A percentile compares a stretch with the other conserved stretches of the same genome.
These are phyloP conservation scores for Echites panduratus DNA, from an alignment of 257 asterid genomes.

Conservation along the genomic window DNA sequence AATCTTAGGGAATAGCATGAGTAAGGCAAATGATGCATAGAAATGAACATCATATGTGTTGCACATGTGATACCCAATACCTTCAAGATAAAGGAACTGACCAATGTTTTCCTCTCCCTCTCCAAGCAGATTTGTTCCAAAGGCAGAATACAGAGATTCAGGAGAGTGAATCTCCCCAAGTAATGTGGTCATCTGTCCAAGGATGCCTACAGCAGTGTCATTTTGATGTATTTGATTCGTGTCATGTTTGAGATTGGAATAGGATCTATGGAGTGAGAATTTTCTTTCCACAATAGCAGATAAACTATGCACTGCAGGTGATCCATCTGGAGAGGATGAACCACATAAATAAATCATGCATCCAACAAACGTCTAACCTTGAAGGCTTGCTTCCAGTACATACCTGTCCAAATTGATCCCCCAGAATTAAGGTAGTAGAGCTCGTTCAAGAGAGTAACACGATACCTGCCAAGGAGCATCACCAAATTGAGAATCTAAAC, in stretches of 20 bases:
- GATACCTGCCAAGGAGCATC: conserved; percentile 59
- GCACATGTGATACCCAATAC: conserved; percentile 90
- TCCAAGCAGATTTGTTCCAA: conserved; percentile 63
- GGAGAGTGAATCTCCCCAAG: conserved; percentile 63
- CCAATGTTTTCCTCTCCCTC: conserved; percentile 86
- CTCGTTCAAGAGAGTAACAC: conserved; percentile 86
- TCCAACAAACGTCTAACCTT: conserved; percentile 11
- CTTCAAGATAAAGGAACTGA: conserved; percentile 90
- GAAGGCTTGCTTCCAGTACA: conserved; percentile 10
- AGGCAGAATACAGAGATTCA: conserved; percentile 52
- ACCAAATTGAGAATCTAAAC: conserved; percentile 14
- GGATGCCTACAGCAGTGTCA: conserved; percentile 67
- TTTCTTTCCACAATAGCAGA: conserved; percentile 46
- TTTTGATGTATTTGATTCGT: conserved; percentile 28
- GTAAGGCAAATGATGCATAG: conserved; percentile 72
- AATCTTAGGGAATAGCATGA: conserved; percentile 71
- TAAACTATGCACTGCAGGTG: conserved; percentile 62
- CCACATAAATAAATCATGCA: not conserved
- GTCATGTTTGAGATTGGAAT: conserved; percentile 18
- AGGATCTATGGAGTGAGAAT: conserved; percentile 53
- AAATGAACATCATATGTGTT: conserved; percentile 95
- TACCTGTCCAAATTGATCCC: conserved; percentile 97
- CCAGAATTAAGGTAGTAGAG: conserved; percentile 86
- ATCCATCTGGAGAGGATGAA: conserved; percentile 57
- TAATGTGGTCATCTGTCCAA: conserved; percentile 63